Evolutionary conservation across 306 rosid species (phyloP).

Genomic region (Oemleria cerasiformis): DNA sequence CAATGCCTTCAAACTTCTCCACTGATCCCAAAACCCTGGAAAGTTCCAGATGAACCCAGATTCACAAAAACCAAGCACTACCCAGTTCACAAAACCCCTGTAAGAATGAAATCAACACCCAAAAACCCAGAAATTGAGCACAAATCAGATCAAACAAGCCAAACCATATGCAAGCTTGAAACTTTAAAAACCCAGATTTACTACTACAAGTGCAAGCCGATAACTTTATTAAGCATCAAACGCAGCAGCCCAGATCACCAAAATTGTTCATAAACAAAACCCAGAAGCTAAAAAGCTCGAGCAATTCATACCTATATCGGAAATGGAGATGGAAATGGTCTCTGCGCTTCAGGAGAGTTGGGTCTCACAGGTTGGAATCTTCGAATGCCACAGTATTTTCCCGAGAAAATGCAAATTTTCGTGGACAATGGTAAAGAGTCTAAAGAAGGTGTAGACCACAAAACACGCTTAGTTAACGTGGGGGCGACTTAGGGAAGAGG

Average conservation of each 20-base stretch:
- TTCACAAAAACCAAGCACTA: slow-evolving; percentile 15
- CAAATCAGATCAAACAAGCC: slow-evolving; percentile 25
- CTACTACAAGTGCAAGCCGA: slow-evolving; percentile 4
- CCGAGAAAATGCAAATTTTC: slow-evolving; percentile 15
- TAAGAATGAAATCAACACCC: slow-evolving; percentile 9
- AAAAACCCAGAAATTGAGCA: slow-evolving; percentile 8
- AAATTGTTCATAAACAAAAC: slow-evolving; percentile 16
- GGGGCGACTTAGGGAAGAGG: slow-evolving; percentile 53
- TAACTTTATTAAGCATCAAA: neutral
- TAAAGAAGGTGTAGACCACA: slow-evolving; percentile 17
- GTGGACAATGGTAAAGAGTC: slow-evolving; percentile 34
- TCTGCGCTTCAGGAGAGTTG: neutral
- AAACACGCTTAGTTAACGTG: slow-evolving; percentile 53
- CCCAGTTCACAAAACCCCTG: slow-evolving; percentile 20
- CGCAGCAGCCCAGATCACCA: slow-evolving; percentile 49
- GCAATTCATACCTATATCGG: slow-evolving; percentile 27
- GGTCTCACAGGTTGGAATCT: slow-evolving; percentile 17
- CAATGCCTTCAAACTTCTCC: slow-evolving; percentile 1
- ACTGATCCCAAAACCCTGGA: slow-evolving; percentile 11
- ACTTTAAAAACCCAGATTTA: slow-evolving; percentile 21
- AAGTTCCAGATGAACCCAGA: slow-evolving; percentile 17
- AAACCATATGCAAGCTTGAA: neutral
- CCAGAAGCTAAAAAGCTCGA: slow-evolving; percentile 26
- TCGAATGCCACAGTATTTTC: slow-evolving; percentile 22
- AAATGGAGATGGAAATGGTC: neutral